Evolutionary conservation across 2,329 filamentous ascomycete species (phyloP).

Genomic region (Clonostachys sp.): DNA sequence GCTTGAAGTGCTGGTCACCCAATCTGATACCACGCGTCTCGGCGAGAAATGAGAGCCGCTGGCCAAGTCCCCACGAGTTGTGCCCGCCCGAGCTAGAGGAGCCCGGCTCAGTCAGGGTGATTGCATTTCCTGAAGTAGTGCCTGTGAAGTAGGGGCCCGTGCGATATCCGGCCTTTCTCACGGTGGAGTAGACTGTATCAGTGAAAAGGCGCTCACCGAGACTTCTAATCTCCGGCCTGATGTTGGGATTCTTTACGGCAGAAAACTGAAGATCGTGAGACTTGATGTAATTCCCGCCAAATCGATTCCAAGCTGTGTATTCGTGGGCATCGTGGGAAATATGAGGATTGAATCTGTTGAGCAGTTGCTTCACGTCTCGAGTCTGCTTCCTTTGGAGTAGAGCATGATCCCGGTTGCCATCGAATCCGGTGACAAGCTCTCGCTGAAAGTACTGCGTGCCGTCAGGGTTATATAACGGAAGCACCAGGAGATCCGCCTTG

Average conservation of each 20-base stretch:
- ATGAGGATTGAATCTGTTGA: conserved; percentile 4
- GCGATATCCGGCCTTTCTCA: conserved; percentile 2
- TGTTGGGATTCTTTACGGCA: conserved; percentile 5
- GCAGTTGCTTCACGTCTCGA: conserved; percentile 2
- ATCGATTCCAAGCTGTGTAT: conserved; percentile 2
- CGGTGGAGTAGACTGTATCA: background rate
- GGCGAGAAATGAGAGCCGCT: conserved; percentile 4
- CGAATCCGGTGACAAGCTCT: conserved; percentile 3
- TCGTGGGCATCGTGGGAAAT: conserved; percentile 6
- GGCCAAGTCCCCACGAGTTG: conserved; percentile 3
- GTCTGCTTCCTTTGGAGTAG: conserved; percentile 4
- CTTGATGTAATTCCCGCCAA: conserved; percentile 3
- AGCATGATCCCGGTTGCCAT: conserved; percentile 6
- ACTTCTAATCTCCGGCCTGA: conserved; percentile 3
- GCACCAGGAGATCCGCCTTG: conserved; percentile 3
- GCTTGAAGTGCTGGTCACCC: conserved; percentile 6
- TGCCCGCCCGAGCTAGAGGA: conserved; percentile 5
- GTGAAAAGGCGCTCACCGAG: conserved; percentile 4
- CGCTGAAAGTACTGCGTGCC: conserved; percentile 6
- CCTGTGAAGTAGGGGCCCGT: conserved; percentile 5
- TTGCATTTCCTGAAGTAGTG: conserved; percentile 1
- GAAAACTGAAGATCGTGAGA: conserved; percentile 4
- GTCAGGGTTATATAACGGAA: conserved; percentile 6
- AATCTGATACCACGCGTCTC: conserved; percentile 6
- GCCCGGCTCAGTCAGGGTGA: conserved; percentile 2